A percentile compares a stretch with the other conserved stretches of the same genome.
These are phyloP conservation scores for Trichomonascaceae sp. DNA, from an alignment of 1,139 yeast genomes.

Conservation along the genomic window DNA sequence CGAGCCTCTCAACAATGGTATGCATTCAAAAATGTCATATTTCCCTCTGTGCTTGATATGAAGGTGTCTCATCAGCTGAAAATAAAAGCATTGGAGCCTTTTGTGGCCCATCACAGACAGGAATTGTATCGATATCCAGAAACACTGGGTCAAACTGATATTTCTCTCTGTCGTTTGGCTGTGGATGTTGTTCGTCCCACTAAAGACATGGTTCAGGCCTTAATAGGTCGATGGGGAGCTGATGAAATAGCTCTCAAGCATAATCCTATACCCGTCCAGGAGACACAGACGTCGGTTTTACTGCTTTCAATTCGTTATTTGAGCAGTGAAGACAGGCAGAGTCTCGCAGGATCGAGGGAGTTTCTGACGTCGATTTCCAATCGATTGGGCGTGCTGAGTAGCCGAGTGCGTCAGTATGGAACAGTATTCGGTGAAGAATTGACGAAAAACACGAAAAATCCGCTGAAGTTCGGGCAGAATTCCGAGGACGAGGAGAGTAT, in stretches of 20 bases:
- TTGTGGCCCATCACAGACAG: not conserved
- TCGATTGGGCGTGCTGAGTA: slow-evolving; percentile 42
- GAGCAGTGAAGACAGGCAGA: slow-evolving; percentile 20
- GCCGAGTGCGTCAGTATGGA: slow-evolving; percentile 40
- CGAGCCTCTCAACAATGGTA: slow-evolving; percentile 12
- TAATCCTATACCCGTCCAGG: slow-evolving; percentile 22
- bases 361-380: slow-evolving; percentile 43
- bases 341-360: slow-evolving; percentile 27
- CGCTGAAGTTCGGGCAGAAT: slow-evolving; percentile 37
- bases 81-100: slow-evolving; percentile 9
- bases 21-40: slow-evolving; percentile 10
- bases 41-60: slow-evolving; percentile 11
- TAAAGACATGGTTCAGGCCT: slow-evolving; percentile 13
- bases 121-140: slow-evolving; percentile 9
- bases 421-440: slow-evolving; percentile 43
- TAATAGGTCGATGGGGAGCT: slow-evolving; percentile 24
- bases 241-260: slow-evolving; percentile 18
- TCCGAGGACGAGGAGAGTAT: slow-evolving; percentile 16
- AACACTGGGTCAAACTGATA: slow-evolving; percentile 13
- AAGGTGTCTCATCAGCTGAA: slow-evolving; percentile 1
- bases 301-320: slow-evolving; percentile 24
- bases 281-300: slow-evolving; percentile 24
- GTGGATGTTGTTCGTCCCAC: slow-evolving; percentile 1
- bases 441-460: slow-evolving; percentile 34
- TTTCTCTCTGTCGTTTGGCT: slow-evolving; percentile 12